Evolutionary conservation across 2,329 filamentous ascomycete species (phyloP).

Genomic region (Domatiomyces catenatus): DNA sequence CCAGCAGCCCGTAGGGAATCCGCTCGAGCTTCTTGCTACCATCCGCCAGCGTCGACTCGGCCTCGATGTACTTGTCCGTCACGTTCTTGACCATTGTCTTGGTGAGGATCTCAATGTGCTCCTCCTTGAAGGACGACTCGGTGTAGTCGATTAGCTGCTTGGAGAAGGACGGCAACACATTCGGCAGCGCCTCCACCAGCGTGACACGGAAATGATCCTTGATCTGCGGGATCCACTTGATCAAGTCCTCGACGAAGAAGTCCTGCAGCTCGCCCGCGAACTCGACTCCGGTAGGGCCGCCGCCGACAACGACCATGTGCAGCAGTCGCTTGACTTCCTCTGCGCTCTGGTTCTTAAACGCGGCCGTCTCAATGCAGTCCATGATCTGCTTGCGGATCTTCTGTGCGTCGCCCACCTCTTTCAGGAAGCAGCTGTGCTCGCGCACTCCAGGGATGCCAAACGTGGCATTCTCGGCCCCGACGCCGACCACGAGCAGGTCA

Average conservation of each 20-base stretch:
- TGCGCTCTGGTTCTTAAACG: constrained; percentile 84
- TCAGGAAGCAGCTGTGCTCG: constrained; percentile 93
- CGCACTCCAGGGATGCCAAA: constrained; percentile 93
- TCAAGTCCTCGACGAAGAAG: constrained; percentile 96
- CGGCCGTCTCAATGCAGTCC: constrained; percentile 97
- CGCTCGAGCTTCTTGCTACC: constrained; percentile 67
- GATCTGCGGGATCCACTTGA: constrained; percentile 95
- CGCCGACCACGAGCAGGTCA: constrained; percentile 94
- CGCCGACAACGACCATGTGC: constrained; percentile 93
- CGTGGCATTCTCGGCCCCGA: constrained; percentile 95
- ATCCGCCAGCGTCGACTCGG: constrained; percentile 64
- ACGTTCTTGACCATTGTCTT: constrained; percentile 99
- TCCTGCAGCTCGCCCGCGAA: constrained; percentile 97
- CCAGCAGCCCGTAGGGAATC: constrained; percentile 87
- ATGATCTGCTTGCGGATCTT: constrained; percentile 96
- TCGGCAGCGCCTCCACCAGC: constrained; percentile 89
- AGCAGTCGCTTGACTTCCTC: constrained; percentile 87
- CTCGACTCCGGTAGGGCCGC: constrained; percentile 92
- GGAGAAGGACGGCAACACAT: constrained; percentile 93
- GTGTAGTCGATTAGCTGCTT: constrained; percentile 99
- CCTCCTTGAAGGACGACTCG: constrained; percentile 96
- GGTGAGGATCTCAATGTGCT: constrained; percentile 91
- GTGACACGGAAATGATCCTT: constrained; percentile 92
- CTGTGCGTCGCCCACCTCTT: constrained; percentile 94
- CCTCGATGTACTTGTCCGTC: constrained; percentile 82